Base-by-base conservation (phyloP, 768 basidiomycete species). In the Pulveroboletus ravenelii region DNA sequence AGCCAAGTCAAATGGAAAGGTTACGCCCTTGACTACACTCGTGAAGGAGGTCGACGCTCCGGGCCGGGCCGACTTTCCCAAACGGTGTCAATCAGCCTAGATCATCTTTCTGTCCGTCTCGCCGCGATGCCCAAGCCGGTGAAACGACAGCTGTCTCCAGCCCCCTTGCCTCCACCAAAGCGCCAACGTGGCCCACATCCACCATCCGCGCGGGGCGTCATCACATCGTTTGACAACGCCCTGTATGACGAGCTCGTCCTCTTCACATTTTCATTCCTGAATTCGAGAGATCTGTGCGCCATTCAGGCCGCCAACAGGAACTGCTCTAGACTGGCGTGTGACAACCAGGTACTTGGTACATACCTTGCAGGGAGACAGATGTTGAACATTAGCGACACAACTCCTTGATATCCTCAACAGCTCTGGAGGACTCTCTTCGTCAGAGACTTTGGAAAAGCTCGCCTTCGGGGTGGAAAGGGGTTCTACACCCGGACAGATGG, bases 241-340 rank as follows among this genome's bases (percentile, higher is more conserved):
- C 68, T 90, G 38, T 90, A 81, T 62, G 89, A 91, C 59, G 88
- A 91, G 68, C 78, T 91, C 41, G 71, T 89, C 41, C 72, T 90
- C 18, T 77, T 74, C 60, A 81, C 90, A 48, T 87, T 91, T 72
- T 82, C 87, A 2, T 76, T 83, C 67, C 74, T 91, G 35, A 75
- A 79, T 29, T 81, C 76, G 71, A 58, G 67, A 18, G 87, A 89
- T 67, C 79, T 91, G 27, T 90, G 89, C 62, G 63, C 74, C 10
- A 70, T 78, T 23, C 84, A 88, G 64, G 66, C 74, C 13, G 78
- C 78, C 40, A 87, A 77, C 67, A 75, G 72, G 53, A 83, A 81
- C 57, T 89, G 86, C 78, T 74, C 78, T 10, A 72, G 88, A 42
- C 72, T 90, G 10, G 76, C 85, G 5, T 71, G 72, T 40, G 87